A percentile compares a stretch with the other conserved stretches of the same genome.
These are phyloP conservation scores for Inonotus obliquus DNA, from an alignment of 1,284 basidiomycete species.

Conservation along the genomic window DNA sequence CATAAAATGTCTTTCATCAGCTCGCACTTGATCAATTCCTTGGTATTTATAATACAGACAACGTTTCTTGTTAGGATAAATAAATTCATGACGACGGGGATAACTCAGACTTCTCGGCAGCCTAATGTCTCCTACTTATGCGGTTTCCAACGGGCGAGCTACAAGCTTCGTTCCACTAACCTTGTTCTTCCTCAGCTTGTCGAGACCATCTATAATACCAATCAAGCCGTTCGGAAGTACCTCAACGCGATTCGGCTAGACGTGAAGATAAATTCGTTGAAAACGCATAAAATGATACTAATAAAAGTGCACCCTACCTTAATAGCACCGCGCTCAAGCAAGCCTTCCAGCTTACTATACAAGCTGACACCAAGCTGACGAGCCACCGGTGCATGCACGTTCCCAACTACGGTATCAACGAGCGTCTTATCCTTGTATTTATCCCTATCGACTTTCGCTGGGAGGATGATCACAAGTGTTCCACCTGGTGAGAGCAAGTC, in stretches of 20 bases:
- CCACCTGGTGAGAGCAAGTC: conserved; percentile 24
- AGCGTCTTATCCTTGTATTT: conserved; percentile 7
- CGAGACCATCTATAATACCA: conserved; percentile 42
- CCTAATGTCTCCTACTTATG: conserved; percentile 17
- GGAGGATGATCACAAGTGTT: conserved; percentile 14
- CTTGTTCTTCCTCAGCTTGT: conserved; percentile 34
- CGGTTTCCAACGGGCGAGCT: conserved; percentile 42
- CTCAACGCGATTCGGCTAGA: conserved; percentile 37
- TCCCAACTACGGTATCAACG: conserved; percentile 2
- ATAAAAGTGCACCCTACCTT: neutral
- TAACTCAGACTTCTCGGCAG: neutral
- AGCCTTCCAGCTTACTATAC: conserved; percentile 10
- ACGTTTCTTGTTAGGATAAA: too few relatives aligned
- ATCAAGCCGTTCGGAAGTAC: conserved; percentile 42
- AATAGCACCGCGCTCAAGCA: conserved; percentile 9
- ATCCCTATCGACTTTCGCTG: neutral
- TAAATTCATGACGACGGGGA: too few relatives aligned
- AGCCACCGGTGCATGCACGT: neutral
- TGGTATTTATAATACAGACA: too few relatives aligned
- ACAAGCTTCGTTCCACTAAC: conserved; percentile 50
- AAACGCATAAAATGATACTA: neutral
- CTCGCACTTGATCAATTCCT: too few relatives aligned
- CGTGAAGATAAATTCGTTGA: neutral
- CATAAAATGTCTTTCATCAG: too few relatives aligned
- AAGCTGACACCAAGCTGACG: conserved; percentile 9